Evolutionary conservation across 2,329 filamentous ascomycete genomes (phyloP), one percentile per base, ranked within the genome.

Genomic region (Seiridium cupressi): DNA sequence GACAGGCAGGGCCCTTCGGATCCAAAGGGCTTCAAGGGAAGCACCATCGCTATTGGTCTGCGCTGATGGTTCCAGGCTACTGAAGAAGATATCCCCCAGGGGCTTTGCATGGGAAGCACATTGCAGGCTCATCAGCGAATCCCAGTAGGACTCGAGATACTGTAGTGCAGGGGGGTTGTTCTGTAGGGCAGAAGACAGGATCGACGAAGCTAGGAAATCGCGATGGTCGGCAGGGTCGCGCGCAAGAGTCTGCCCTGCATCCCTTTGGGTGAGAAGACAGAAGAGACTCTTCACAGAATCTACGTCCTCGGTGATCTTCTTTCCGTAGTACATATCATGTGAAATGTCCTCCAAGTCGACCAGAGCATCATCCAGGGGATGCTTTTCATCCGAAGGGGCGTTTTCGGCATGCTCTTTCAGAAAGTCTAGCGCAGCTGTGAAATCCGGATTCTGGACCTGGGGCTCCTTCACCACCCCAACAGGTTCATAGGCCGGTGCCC

Each of bases 271-370:
- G 72, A 86, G 81, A 44, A 87, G 74, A 68, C 85, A 87, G 61
- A 89, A 74, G 2, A 89, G 78, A n/a, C 79, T 73, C 63, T 78
- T 79, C 57, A 88, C 65, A 1, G 81, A 81, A 2, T 80, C 79
- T 3, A 76, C 68, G 64, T 88, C 82, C 69, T 86, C 82, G 31
- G 81, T 78, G 60, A 89, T 81, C 70, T 88, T 84, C 18, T 87
- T 76, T 8, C 88, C 88, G 71, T 89, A 90, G 75, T 89, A 90
- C 63, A 89, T 85, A 71, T 89, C 88, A 71, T 90, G 87, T 0
- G 87, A 83, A 35, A 89, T 74, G 5, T 90, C 87, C 62, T 83
- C 79, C n/a, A 90, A 79, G 40, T 78, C 78, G 40, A 83, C 79
- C 6, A 90, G 77, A 0, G 84, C 83, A 9, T 74, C 74, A 46